Percentiles rank a stretch among this genome's conserved stretches.
phyloP scores from a whole-genome alignment of 768 basidiomycete species.

The Collybiopsis luxurians region DNA sequence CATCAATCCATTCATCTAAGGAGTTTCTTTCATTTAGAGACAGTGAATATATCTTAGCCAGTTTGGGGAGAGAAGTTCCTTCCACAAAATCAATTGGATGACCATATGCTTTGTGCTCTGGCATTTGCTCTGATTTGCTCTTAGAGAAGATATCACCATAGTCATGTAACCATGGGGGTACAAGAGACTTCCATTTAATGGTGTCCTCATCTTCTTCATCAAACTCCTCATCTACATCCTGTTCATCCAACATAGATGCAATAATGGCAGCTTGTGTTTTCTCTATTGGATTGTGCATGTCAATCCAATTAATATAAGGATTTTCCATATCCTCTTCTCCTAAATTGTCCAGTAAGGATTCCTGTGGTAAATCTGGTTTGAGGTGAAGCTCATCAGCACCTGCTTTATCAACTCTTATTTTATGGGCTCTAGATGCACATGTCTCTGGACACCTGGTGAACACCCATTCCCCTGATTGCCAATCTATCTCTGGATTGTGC shows the following conservation, averaged over 20 bases:
- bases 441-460: conserved; percentile 7
- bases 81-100: conserved; percentile 25
- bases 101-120: conserved; percentile 25
- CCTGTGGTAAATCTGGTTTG: neutral
- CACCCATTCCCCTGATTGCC: conserved; percentile 2
- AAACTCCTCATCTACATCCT: neutral
- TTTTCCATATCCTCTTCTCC: conserved; percentile 1
- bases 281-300: neutral
- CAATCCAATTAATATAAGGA: neutral
- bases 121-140: conserved; percentile 21
- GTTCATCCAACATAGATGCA: conserved; percentile 2
- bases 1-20: conserved; percentile 2
- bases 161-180: conserved; percentile 19
- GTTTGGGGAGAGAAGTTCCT: conserved; percentile 18
- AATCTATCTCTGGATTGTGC: conserved; percentile 3
- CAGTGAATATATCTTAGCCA: conserved; percentile 26
- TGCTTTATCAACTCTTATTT: neutral
- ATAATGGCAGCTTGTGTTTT: neutral
- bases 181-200: conserved; percentile 7
- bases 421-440: conserved; percentile 5
- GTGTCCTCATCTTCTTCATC: conserved; percentile 3
- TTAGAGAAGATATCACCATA: conserved; percentile 23
- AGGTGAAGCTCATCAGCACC: neutral
- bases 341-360: conserved; percentile 6
- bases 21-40: conserved; percentile 23